Base-by-base conservation (phyloP, 495 filamentous ascomycete genomes). In the Xylaria cubensis region DNA sequence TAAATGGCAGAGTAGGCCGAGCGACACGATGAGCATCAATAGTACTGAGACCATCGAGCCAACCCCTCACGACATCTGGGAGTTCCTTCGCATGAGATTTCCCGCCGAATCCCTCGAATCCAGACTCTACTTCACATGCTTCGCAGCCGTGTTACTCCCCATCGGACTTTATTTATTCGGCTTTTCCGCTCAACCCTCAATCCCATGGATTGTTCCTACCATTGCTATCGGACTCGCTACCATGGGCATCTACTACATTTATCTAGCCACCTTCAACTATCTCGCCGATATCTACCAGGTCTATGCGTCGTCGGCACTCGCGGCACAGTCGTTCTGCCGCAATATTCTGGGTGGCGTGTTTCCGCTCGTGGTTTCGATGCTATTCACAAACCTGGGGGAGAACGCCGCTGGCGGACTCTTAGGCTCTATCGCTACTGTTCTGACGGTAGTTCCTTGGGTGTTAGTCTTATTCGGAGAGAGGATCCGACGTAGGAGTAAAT, bases 181-280 rank as follows among this genome's bases (percentile, higher is more conserved):
- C 80, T 95, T 97, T 79, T 92, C 92, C 1, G 88, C 89, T 12
- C 91, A 85, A 64, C 80, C 88, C 0, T 86, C 86, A 0, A 85
- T 92, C 9, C 92, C 89, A 67, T 97, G 93, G 92, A 93, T 95
- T 63, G 87, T 91, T 0, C 94, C 95, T 7, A 82, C 90, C 0
- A 78, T 97, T 24, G 91, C 89, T 0, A 84, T 97, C 61, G 88
- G 83, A 0, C 88, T 91, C 70, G 90, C 93, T 4, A 97, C 92
- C 0, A 93, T 97, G 85, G 95, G 95, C 12, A 97, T 98, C 65
- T 94, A 93, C 77, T 90, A 89, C 53, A 89, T 98, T 56, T 98
- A 97, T 77, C 85, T 98, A 8, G 93, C 95, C 1, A 91, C 93
- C 0, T 97, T 97, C 83, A 98, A 97, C 75, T 97, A 97, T 74